Base-by-base conservation (phyloP, 306 rosid genomes). In the Carpinus viminea region DNA sequence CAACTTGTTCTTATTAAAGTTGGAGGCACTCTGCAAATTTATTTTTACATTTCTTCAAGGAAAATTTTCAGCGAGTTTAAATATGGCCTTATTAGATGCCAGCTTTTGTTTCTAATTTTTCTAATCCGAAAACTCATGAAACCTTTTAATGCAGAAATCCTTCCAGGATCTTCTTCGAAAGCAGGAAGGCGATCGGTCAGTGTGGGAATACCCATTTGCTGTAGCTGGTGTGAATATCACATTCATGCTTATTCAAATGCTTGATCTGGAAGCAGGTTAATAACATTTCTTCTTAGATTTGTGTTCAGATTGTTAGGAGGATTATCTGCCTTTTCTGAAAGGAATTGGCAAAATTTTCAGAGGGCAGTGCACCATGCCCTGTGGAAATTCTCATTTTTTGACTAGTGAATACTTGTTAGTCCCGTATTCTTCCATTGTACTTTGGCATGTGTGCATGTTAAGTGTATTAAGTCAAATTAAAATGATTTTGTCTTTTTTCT, bases 201-300 rank as follows among this genome's bases (percentile, higher is more conserved):
- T 91, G 74, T 95, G 99, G 99, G 99, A 95, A 82, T 95, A 95
- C 86, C 99, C 99, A 70, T 95, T 95, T 90, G 98, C 99, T 38
- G 99, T 95, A 79, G 99, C 99, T 74, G 99, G 99, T 75, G 99
- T 95, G 74, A 95, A 95, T 90, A 93, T 95, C 73, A 93, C 98
- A 74, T 95, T 95, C 87, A 95, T 95, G 99, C 98, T 95, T 72
- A 91, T 93, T 76, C 99, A 95, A 85, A 95, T 95, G 90, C 96
- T 95, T 70, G 99, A 95, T 85, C 98, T 95, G 81, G 98, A 95
- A 93, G 96, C 98, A 85, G 99, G 99, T 95, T 73, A 50, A 61
- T 85, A 17, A 45, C 60, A 84, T 76, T 51, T 82, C 18, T 72
- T 54, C 46, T 77, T 74, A 20, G 17, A 31, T 41, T 12, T 6